phyloP scores from a whole-genome alignment of 352 stramenopile genomes.

The Phytophthora meadii region DNA sequence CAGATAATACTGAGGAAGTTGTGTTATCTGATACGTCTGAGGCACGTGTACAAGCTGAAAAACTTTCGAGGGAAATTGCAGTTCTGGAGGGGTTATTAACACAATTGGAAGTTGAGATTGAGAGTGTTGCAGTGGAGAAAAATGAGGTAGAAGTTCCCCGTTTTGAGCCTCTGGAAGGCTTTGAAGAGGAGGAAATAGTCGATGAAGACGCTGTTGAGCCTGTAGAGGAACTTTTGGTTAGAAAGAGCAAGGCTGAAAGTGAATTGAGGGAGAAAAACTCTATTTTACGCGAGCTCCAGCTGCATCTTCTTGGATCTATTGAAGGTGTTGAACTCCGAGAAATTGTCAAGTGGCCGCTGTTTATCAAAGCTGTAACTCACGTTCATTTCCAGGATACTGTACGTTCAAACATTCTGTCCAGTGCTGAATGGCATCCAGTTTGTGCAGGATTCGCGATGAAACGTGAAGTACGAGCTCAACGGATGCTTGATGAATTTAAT shows the following conservation, averaged over 20 bases:
- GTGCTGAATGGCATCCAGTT: conserved; percentile 50
- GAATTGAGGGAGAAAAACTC: conserved; percentile 45
- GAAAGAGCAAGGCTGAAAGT: conserved; percentile 26
- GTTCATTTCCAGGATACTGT: conserved; percentile 55
- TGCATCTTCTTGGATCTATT: conserved; percentile 64
- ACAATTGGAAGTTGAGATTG: conserved; percentile 55
- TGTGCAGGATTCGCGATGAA: conserved; percentile 64
- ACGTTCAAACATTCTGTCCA: conserved; percentile 20
- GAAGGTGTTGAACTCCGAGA: conserved; percentile 62
- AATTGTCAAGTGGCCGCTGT: conserved; percentile 61
- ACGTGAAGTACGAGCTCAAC: conserved; percentile 31
- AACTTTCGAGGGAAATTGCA: conserved; percentile 38
- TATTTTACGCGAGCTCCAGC: conserved; percentile 43
- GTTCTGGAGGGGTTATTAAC: conserved; percentile 44
- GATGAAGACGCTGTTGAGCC: conserved; percentile 4
- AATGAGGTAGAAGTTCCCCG: conserved; percentile 1
- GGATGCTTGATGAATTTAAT: conserved; percentile 45
- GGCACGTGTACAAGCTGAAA: conserved; percentile 42
- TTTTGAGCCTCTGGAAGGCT: conserved; percentile 5
- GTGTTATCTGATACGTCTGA: conserved; percentile 33
- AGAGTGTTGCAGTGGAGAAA: conserved; percentile 9
- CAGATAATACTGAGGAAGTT: background rate
- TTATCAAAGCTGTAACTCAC: conserved; percentile 56
- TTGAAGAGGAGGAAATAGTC: conserved; percentile 18
- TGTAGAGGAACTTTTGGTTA: conserved; percentile 28